Percentiles rank a stretch among this genome's conserved stretches.
Evolutionary conservation across 495 filamentous ascomycete genomes (phyloP).

Genomic region (Cairneyella variabilis): DNA sequence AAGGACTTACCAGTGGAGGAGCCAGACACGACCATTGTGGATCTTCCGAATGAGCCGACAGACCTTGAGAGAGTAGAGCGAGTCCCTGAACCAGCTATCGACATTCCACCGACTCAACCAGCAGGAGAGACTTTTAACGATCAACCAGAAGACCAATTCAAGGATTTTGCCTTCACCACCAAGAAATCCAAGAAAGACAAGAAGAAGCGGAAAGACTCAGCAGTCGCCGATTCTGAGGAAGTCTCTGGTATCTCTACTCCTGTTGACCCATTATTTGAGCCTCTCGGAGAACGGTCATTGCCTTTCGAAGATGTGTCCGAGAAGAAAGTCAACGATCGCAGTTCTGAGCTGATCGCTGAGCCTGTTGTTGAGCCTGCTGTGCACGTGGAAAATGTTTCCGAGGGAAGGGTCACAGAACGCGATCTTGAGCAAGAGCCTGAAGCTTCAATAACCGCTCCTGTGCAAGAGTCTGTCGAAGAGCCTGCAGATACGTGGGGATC

Average conservation of each 20-base stretch:
- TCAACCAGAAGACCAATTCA: slow-evolving; percentile 14
- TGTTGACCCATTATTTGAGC: slow-evolving; percentile 2
- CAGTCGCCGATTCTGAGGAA: slow-evolving; percentile 6
- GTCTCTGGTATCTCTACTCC: slow-evolving; percentile 9
- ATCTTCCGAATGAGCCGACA: too few species aligned
- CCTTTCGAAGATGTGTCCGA: too few species aligned
- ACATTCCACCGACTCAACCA: background rate
- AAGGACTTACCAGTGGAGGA: too few species aligned
- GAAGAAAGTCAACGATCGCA: too few species aligned
- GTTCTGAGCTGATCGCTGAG: too few species aligned
- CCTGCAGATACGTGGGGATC: slow-evolving; percentile 15
- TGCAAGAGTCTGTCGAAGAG: slow-evolving; percentile 16
- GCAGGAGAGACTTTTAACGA: background rate
- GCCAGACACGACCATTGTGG: too few species aligned
- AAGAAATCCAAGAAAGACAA: slow-evolving; percentile 28
- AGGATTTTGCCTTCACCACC: slow-evolving; percentile 18
- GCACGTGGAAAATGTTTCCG: background rate
- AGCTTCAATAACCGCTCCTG: background rate
- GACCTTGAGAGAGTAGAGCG: background rate
- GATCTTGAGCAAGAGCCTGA: background rate
- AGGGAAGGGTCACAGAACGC: background rate
- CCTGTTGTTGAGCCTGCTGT: background rate
- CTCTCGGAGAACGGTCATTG: too few species aligned
- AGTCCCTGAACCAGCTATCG: background rate
- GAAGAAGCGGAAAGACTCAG: slow-evolving; percentile 17